A percentile compares a stretch with the other conserved stretches of the same genome.
These are phyloP conservation scores for Juglanconis sp. DNA, from an alignment of 2,329 filamentous ascomycete genomes.

Conservation along the genomic window DNA sequence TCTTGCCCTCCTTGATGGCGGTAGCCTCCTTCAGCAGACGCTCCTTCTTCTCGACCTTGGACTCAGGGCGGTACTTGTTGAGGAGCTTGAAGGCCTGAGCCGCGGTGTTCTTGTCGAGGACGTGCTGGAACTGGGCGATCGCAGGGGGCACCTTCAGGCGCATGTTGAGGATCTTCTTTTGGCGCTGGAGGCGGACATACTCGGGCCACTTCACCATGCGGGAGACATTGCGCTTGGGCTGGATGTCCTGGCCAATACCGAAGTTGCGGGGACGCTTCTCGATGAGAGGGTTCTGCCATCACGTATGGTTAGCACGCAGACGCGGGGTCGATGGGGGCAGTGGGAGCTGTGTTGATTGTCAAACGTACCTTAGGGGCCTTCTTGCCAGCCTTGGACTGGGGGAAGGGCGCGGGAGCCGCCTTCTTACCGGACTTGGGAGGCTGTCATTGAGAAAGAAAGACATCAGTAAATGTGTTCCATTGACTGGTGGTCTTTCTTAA, in stretches of 20 bases:
- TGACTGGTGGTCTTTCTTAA: conserved; percentile 73
- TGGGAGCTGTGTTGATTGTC: not conserved
- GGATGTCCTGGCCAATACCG: conserved; percentile 98
- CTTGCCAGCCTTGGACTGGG: conserved; percentile 90
- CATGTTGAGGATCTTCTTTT: conserved; percentile 93
- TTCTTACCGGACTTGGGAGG: conserved; percentile 98
- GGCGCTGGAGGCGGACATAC: conserved; percentile 96
- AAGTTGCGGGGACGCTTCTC: conserved; percentile 98
- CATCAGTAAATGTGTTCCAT: conserved; percentile 86
- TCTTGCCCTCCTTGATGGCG: conserved; percentile 97
- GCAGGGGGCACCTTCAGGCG: conserved; percentile 97
- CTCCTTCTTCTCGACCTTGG: conserved; percentile 99
- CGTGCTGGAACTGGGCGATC: conserved; percentile 96
- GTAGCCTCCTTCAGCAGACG: conserved; percentile 97
- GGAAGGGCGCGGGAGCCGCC: conserved; percentile 94
- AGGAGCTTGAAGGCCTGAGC: conserved; percentile 98
- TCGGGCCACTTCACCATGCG: conserved; percentile 99
- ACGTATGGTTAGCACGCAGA: conserved; percentile 19
- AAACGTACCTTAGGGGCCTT: conserved; percentile 90
- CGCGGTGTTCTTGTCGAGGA: conserved; percentile 94
- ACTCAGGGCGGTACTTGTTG: conserved; percentile 99
- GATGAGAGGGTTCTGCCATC: conserved; percentile 87
- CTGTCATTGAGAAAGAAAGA: conserved; percentile 99
- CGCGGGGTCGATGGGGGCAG: not conserved
- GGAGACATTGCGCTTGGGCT: conserved; percentile 90